Base-by-base conservation (phyloP, 352 stramenopile species). In the Phytophthora kernoviae region DNA sequence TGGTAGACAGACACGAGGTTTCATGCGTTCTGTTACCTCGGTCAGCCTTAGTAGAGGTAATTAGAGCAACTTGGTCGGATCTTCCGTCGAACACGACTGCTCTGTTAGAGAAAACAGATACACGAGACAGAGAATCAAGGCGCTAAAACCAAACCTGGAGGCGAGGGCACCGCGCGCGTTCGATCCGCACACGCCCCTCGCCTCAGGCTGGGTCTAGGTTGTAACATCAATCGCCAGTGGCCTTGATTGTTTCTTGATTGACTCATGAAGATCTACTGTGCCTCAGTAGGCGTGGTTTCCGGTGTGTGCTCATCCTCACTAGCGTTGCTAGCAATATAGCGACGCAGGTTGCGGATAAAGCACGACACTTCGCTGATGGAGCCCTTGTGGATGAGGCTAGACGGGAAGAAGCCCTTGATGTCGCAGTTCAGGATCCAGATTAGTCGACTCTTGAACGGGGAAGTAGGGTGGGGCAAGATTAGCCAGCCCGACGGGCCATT, bases 371-470 rank as follows among this genome's bases (percentile, higher is more conserved):
- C 84, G 50, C 81, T 86, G 48, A 93, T 74, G 39, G 81, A 91
- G 54, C 84, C 84, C 61, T 93, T 93, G 66, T 77, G 80, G 59
- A 93, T 88, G 53, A 90, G 59, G 37, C 80, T 91, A 2, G 70
- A 79, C 9, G 84, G 84, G 58, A 93, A 93, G 68, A 88, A 93
- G 12, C 81, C 81, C 72, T 93, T 93, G 62, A 93, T 93, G 64
- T 93, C 84, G 59, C 81, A 88, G 71, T 93, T 93, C 5, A 93
- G 49, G 50, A 93, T 87, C 81, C 84, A 93, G 43, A 93, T 74
- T 26, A 93, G 75, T 46, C 81, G 81, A 48, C 76, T 81, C 68
- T 93, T 90, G 67, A 90, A 90, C 37, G 81, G 69, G 46, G 81
- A 91, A 40, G 77, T 78, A 47, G 87, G 79, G 50, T 90, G 81